Evolutionary conservation across 2,329 filamentous ascomycete genomes (phyloP).

Genomic region (Pseudocercospora eumusae): DNA sequence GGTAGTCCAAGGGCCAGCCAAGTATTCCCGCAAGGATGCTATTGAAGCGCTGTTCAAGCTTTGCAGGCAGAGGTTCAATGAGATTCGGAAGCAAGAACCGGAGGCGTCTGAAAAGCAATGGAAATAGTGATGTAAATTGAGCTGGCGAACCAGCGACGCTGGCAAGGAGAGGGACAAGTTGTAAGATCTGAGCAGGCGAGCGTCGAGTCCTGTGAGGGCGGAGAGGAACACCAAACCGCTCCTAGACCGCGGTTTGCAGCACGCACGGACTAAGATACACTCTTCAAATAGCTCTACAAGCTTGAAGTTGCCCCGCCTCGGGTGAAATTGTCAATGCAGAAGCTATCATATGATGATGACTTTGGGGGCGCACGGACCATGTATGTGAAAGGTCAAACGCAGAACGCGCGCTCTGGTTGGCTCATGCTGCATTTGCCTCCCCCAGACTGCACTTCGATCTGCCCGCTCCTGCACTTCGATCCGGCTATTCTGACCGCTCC

Average conservation of each 20-base stretch:
- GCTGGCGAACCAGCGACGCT: no score
- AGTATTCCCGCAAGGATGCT: neutral
- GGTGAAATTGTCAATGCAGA: neutral
- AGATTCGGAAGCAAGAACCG: neutral
- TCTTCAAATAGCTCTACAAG: neutral
- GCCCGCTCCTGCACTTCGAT: neutral
- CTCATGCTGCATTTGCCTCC: neutral
- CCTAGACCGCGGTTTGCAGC: neutral
- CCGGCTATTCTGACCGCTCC: neutral
- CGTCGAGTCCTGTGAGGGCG: neutral
- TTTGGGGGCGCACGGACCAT: neutral
- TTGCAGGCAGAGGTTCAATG: neutral
- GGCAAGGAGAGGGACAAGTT: no score
- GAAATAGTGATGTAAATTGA: no score
- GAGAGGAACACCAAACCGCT: neutral
- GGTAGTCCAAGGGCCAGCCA: no score
- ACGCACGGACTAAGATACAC: neutral
- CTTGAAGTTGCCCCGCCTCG: neutral
- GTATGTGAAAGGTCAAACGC: neutral
- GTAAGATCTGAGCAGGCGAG: neutral
- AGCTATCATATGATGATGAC: neutral
- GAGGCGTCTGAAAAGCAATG: no score
- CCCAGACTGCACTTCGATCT: neutral
- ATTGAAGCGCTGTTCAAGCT: neutral
- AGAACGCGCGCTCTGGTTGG: neutral